Evolutionary conservation across 2,329 filamentous ascomycete species (phyloP).

Genomic region (Aspergillus calidoustus): DNA sequence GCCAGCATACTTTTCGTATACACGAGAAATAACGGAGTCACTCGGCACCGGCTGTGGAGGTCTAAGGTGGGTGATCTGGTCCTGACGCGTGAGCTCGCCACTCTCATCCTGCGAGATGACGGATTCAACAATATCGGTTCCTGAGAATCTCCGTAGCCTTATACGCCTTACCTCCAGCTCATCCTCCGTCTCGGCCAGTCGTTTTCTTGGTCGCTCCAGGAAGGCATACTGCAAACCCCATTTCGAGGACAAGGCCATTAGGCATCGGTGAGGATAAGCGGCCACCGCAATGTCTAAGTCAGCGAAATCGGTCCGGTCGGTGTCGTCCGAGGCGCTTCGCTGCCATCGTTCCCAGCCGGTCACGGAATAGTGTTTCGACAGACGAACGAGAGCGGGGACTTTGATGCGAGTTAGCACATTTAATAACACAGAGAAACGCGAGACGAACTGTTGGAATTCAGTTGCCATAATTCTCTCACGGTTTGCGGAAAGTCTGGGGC

Average conservation of each 20-base stretch:
- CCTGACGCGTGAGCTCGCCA: neutral
- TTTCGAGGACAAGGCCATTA: neutral
- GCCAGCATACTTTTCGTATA: too few species aligned
- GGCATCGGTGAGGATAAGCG: neutral
- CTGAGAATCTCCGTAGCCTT: neutral
- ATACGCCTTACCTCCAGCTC: neutral
- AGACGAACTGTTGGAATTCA: too few species aligned
- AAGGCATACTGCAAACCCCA: neutral
- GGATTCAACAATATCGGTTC: neutral
- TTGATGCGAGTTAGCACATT: neutral
- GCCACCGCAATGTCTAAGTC: neutral
- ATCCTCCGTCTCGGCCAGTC: neutral
- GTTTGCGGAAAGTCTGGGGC: too few species aligned
- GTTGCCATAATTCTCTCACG: too few species aligned
- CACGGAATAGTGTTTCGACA: neutral
- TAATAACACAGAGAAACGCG: too few species aligned
- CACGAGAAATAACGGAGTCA: neutral
- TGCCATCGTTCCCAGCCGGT: neutral
- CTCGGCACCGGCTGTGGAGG: neutral
- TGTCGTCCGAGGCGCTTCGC: neutral
- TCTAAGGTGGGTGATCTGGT: neutral
- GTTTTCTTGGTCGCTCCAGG: neutral
- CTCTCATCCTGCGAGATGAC: neutral
- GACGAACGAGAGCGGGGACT: neutral
- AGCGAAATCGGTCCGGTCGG: neutral